Evolutionary conservation across 163 green algal species (phyloP), one percentile per base, ranked within the genome.

Genomic region (Chlamydomonas reinhardtii): DNA sequence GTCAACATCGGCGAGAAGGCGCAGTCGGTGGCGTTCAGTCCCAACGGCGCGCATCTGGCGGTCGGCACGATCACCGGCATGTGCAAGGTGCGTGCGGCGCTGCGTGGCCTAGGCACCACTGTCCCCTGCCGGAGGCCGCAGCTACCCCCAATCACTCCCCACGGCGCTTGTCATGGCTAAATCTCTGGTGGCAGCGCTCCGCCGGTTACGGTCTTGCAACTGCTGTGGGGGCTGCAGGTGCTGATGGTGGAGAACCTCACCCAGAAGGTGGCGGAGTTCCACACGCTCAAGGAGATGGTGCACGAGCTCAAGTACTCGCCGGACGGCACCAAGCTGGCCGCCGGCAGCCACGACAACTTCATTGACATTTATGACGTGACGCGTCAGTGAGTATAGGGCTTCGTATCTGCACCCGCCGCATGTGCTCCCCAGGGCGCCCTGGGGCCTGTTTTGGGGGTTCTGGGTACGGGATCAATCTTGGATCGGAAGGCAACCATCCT

Each of bases 271-370:
- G 89, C 81, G 22, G 75, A 90, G 74, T 66, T 91, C 65, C 71
- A 86, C 65, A 74, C 88, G 48, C 62, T 78, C 59, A 91, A 85
- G 65, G 89, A 94, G 84, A 85, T 84, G 32, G 75, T 96, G 35
- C 84, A 92, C 76, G 91, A 92, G 37, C 73, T 94, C 34, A 93
- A 92, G 85, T 96, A 94, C 80, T 91, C 76, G 15, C 94, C 93
- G 31, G 86, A 94, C 74, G 89, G 92, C 79, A 77, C 71, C 65
- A 90, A 90, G 48, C 90, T 96, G 56, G 94, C 94, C 22, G 88
- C 84, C 14, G 93, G 91, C 54, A 88, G 69, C 24, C 89, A 94
- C 77, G 93, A 96, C 73, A 91, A 92, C 74, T 89, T 79, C 85
- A 94, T 95, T 11, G 84, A 94, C 84, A 86, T 95, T 27, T 96